phyloP scores from a whole-genome alignment of 192 early-diverging fungal species.

The Oehlia diaphana region DNA sequence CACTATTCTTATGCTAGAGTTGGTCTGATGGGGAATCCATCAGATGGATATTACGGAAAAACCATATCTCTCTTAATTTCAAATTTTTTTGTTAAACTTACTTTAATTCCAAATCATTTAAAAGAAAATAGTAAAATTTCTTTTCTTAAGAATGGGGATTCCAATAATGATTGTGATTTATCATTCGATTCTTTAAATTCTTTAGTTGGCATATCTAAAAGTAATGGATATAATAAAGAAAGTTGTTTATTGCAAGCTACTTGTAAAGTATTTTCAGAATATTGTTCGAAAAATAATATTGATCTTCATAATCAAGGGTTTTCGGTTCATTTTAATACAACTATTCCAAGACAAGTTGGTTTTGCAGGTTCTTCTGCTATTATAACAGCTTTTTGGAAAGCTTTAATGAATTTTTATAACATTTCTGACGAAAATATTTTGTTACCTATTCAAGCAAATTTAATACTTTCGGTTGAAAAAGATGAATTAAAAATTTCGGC shows the following conservation, averaged over 20 bases:
- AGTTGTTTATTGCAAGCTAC: slow-evolving; percentile 51
- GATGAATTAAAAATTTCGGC: slow-evolving; percentile 59
- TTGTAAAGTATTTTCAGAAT: slow-evolving; percentile 51
- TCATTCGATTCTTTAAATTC: slow-evolving; percentile 39
- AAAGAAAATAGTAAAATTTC: slow-evolving; percentile 41
- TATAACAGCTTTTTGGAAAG: slow-evolving; percentile 55
- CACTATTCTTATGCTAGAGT: slow-evolving; percentile 53
- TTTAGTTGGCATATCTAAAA: slow-evolving; percentile 32
- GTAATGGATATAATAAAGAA: slow-evolving; percentile 57
- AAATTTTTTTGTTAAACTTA: slow-evolving; percentile 60
- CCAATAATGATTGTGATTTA: slow-evolving; percentile 33
- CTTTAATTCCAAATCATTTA: slow-evolving; percentile 42
- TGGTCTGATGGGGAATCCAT: slow-evolving; percentile 67
- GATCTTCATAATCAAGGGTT: slow-evolving; percentile 50
- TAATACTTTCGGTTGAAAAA: slow-evolving; percentile 55
- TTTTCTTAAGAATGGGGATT: slow-evolving; percentile 28
- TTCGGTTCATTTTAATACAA: slow-evolving; percentile 51
- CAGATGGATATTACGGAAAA: slow-evolving; percentile 66
- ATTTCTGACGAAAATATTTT: slow-evolving; percentile 41
- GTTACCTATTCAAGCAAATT: slow-evolving; percentile 49
- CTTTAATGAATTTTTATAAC: slow-evolving; percentile 43
- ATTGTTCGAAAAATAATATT: slow-evolving; percentile 41
- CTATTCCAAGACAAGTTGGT: slow-evolving; percentile 61
- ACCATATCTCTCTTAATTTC: slow-evolving; percentile 61
- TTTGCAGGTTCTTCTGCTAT: slow-evolving; percentile 57